Base-by-base conservation (phyloP, 2,329 filamentous ascomycete genomes). In the Arthrobotrys iridis region DNA sequence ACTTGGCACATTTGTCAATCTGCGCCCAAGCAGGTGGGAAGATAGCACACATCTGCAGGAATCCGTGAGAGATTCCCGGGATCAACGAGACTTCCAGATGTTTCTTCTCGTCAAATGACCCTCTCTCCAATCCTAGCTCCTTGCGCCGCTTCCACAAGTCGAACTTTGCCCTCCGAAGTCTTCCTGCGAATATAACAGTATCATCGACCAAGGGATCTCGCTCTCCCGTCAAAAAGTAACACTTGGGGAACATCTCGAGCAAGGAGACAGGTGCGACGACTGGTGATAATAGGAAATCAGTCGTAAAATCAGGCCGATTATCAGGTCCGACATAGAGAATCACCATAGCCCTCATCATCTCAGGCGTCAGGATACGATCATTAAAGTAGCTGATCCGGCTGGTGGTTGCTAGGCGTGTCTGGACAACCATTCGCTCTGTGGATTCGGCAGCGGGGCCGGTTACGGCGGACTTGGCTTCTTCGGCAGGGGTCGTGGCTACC, bases 321-420 rank as follows among this genome's bases (percentile, higher is more conserved):
- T 97, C 91, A 0, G 93, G 93, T 0, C 95, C 95, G 65, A 99
- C 91, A 81, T 99, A 99, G 2, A 99, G 86, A 78, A 99, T 96
- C 78, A 99, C 97, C 93, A 99, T 98, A 77, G 93, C 93, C 30
- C 95, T 91, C 91, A 98, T 97, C 93, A 98, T 97, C 82, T 99
- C 95, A 0, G 95, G 94, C 0, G 93, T 94, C 11, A 99, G 86
- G 26, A 99, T 91, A 26, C 95, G 90, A 82, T 99, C 95, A 81
- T 96, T 95, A 82, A 97, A 96, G 83, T 98, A 98, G 0, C 94
- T 97, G 35, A 99, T 96, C 88, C 97, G 96, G n/a, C 90, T 94
- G 0, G 93, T 93, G 81, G 94, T 96, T 13, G 94, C 93, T 7
- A 99, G 87, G n/a, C 93, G 89, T 0, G 95, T 98, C 78, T 88